Percentiles rank a stretch among this genome's conserved stretches.
Evolutionary conservation across 1,284 basidiomycete species (phyloP).

Genomic region (Laetiporus sulphureus): DNA sequence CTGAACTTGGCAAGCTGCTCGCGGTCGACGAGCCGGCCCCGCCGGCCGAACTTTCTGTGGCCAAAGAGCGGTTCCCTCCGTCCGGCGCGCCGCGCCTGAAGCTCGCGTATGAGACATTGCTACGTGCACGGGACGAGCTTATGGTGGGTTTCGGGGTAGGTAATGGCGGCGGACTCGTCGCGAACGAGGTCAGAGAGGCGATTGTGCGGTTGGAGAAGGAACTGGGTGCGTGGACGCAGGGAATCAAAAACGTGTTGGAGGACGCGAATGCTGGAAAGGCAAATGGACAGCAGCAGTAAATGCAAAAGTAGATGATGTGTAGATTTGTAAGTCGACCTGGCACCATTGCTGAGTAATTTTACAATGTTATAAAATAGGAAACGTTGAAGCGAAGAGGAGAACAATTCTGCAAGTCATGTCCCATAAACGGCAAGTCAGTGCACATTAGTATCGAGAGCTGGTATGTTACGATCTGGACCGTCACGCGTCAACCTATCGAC

Average conservation of each 20-base stretch:
- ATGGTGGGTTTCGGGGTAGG: conserved; percentile 53
- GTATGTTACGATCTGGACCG: too few relatives aligned
- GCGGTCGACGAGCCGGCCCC: conserved; percentile 63
- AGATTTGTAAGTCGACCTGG: not conserved
- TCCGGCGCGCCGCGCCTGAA: conserved; percentile 55
- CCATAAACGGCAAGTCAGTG: too few relatives aligned
- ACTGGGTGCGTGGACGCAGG: conserved; percentile 55
- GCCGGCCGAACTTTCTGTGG: conserved; percentile 5
- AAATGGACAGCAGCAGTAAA: not conserved
- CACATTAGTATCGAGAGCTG: too few relatives aligned
- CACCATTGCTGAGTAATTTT: not conserved
- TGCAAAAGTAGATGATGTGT: not conserved
- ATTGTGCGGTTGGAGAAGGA: conserved; percentile 61
- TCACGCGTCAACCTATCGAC: too few relatives aligned
- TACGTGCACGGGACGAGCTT: conserved; percentile 54
- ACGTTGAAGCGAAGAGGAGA: too few relatives aligned
- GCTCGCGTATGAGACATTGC: conserved; percentile 56
- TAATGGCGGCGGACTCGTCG: conserved; percentile 59
- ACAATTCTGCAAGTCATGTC: too few relatives aligned
- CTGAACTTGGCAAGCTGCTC: conserved; percentile 79
- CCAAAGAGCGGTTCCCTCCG: conserved; percentile 44
- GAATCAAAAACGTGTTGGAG: conserved; percentile 41
- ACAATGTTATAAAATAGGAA: too few relatives aligned
- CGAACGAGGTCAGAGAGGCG: conserved; percentile 45
- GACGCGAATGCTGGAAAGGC: conserved; percentile 23